These are phyloP conservation scores for Phanerochaete carnosa DNA, from an alignment of 768 basidiomycete genomes.

Conservation along the genomic window DNA sequence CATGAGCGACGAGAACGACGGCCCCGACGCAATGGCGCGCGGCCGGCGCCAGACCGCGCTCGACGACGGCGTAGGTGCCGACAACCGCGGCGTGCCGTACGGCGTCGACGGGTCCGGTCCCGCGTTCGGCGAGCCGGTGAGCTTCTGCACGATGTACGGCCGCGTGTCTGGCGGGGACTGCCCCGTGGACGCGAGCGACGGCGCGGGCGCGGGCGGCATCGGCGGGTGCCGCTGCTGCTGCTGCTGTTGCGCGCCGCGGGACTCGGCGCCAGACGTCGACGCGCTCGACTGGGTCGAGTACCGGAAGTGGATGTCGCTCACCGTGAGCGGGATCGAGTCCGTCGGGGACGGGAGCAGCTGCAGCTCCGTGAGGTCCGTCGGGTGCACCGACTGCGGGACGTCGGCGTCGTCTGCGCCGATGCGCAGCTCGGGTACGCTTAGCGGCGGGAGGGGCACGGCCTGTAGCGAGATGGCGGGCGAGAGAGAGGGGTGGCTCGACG, in stretches of 20 bases:
- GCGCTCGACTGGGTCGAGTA: conserved; percentile 28
- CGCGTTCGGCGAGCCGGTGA: conserved; percentile 16
- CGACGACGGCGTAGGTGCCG: conserved; percentile 8
- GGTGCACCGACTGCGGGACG: conserved; percentile 11
- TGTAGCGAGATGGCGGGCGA: conserved; percentile 22
- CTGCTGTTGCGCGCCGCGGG: conserved; percentile 15
- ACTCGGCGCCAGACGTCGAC: conserved; percentile 20
- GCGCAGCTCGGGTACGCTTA: conserved; percentile 3
- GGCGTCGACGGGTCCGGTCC: conserved; percentile 11
- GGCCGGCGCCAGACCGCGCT: background rate
- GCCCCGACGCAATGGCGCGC: background rate
- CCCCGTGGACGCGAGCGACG: conserved; percentile 14
- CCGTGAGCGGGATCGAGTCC: conserved; percentile 31
- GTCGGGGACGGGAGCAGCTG: conserved; percentile 29
- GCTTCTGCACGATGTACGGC: conserved; percentile 32
- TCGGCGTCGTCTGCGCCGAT: conserved; percentile 7
- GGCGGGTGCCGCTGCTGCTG: conserved; percentile 18
- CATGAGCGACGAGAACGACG: conserved; percentile 2
- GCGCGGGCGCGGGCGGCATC: conserved; percentile 22
- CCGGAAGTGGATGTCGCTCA: conserved; percentile 36
- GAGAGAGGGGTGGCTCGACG: conserved; percentile 21
- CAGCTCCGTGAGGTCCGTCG: conserved; percentile 17
- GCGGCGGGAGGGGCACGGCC: conserved; percentile 19
- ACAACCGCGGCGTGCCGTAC: conserved; percentile 14
- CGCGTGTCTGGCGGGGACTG: conserved; percentile 18